phyloP scores from a whole-genome alignment of 73 alveolate species.

The Stentor coeruleus region DNA sequence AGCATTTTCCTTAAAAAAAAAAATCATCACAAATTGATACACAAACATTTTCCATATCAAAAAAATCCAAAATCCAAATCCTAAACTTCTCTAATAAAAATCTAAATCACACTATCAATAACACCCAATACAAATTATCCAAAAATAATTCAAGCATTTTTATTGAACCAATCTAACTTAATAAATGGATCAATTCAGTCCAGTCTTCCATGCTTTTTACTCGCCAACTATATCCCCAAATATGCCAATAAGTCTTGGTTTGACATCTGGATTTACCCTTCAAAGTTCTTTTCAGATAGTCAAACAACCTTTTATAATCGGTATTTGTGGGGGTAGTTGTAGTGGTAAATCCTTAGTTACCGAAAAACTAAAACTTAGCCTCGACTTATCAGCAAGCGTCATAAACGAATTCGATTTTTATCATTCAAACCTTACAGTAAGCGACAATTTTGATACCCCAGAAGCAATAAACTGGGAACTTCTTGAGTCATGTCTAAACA shows the following conservation, averaged over 20 bases:
- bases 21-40: too few relatives aligned
- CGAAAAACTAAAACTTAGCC: background rate
- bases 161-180: too few relatives aligned
- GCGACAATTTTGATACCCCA: background rate
- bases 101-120: too few relatives aligned
- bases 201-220: background rate
- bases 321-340: background rate
- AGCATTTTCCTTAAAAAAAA: too few relatives aligned
- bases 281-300: background rate
- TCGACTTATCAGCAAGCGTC: background rate
- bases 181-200: constrained; percentile 16
- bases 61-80: too few relatives aligned
- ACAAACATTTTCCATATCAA: too few relatives aligned
- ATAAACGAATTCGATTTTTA: background rate
- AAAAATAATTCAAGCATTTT: too few relatives aligned
- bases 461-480: background rate
- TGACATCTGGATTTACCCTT: background rate
- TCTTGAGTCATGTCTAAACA: background rate
- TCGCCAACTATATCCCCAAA: background rate
- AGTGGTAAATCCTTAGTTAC: background rate
- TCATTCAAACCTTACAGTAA: background rate
- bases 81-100: too few relatives aligned
- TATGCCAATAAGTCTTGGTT: background rate
- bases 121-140: too few relatives aligned
- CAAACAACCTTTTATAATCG: background rate